A percentile compares a stretch with the other conserved stretches of the same genome.
Conservation (phyloP, 768 basidiomycete species). For the Boletus rubroflammeus region DNA sequence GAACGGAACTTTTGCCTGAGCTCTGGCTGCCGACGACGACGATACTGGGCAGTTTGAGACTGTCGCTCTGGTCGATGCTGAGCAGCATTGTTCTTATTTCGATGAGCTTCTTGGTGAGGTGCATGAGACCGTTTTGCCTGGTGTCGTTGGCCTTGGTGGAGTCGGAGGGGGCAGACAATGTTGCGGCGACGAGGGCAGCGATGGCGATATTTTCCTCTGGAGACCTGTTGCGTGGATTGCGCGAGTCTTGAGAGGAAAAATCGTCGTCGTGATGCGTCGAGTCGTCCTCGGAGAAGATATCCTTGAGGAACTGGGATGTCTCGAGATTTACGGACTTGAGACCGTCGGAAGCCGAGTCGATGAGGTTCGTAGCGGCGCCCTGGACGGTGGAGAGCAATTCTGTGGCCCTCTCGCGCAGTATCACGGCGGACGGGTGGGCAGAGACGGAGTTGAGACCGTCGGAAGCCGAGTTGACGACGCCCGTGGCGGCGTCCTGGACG, state of each 20-base stretch:
- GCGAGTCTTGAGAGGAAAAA: constrained; percentile 35
- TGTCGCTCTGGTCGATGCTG: constrained; percentile 93
- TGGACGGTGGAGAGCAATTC: constrained; percentile 64
- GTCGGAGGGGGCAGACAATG: constrained; percentile 73
- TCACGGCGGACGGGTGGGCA: constrained; percentile 55
- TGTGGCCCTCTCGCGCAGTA: constrained; percentile 60
- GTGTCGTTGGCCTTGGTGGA: constrained; percentile 33
- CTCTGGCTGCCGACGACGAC: constrained; percentile 99
- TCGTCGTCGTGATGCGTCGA: constrained; percentile 32
- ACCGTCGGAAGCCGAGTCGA: constrained; percentile 70
- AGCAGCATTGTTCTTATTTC: constrained; percentile 94
- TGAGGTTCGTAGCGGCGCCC: constrained; percentile 55
- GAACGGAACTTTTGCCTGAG: constrained; percentile 95
- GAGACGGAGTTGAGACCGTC: constrained; percentile 61
- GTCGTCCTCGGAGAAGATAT: constrained; percentile 42
- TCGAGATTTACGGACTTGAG: constrained; percentile 60
- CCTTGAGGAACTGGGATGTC: constrained; percentile 65
- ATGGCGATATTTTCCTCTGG: constrained; percentile 58
- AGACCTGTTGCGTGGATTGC: constrained; percentile 40
- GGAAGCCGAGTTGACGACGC: constrained; percentile 68
- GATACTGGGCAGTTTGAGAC: constrained; percentile 92
- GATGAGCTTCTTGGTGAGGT: constrained; percentile 91
- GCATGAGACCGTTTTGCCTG: constrained; percentile 82
- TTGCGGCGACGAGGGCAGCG: constrained; percentile 73
- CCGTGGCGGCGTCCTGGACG: constrained; percentile 59